Evolutionary conservation across 164 flowering plant genomes (phyloP), one percentile per base, ranked within the genome.

Genomic region (Vitis rupestris): DNA sequence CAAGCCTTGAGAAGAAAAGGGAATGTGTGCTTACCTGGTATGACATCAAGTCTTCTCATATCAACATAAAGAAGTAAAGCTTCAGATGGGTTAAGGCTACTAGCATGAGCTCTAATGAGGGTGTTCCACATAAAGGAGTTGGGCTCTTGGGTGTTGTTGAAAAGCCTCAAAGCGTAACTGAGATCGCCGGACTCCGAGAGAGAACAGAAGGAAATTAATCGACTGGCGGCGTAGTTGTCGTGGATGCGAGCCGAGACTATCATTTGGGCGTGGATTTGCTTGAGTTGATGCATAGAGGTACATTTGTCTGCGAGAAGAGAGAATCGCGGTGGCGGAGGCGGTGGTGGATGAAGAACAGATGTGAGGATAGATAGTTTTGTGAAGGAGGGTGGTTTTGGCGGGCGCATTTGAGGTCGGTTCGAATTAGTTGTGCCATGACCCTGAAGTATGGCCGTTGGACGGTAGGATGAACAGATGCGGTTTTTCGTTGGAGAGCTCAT

Each of bases 91-190:
- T 69, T 78, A 48, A 70, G 47, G 52, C 82, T 59, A 49, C 64
- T 54, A 50, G 92, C 86, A 2, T 78, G 80, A 19, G 86, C 90
- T 75, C 92, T 77, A 49, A 87, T 87, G 62, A 87, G 55, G 9
- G 88, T 86, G 70, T 89, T 89, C 88, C 87, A 89, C 87, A 85
- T 85, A 75, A 88, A 90, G 10, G 77, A 73, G 69, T 90, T 87
- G 15, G 91, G 92, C 17, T 76, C 80, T 10, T 23, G 70, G 9
- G 72, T 80, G 51, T 59, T 48, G 16, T 64, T 47, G 69, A 90
- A 85, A 17, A 90, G 79, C 63, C 72, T 83, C 2, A 67, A 4
- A 23, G 91, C 91, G 61, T 87, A 82, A 61, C 15, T 15, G 27
- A 88, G 74, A 66, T 86, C 81, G 13, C 92, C 88, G 5, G 74